These are phyloP conservation scores for Gloeophyllum trabeum DNA, from an alignment of 768 basidiomycete genomes.

Conservation along the genomic window DNA sequence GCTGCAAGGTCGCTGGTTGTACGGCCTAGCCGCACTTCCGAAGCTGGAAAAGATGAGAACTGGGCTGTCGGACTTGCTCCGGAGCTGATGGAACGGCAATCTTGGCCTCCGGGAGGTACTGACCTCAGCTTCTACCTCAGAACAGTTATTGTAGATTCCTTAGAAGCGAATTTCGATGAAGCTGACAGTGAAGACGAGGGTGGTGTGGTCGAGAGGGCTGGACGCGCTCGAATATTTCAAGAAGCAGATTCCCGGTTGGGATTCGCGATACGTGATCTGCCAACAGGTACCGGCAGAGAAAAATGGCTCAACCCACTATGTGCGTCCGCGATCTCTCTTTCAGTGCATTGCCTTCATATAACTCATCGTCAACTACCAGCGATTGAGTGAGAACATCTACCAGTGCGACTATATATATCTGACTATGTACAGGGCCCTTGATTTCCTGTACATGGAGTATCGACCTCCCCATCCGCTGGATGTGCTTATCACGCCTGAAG, in stretches of 20 bases:
- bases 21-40: slow-evolving; percentile 11
- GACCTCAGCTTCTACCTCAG: slow-evolving; percentile 77
- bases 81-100: slow-evolving; percentile 57
- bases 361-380: slow-evolving; percentile 15
- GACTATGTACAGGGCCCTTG: slow-evolving; percentile 44
- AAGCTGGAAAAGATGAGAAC: slow-evolving; percentile 13
- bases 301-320: slow-evolving; percentile 78
- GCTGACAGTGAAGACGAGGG: background rate
- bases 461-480: slow-evolving; percentile 75
- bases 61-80: slow-evolving; percentile 70
- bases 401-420: slow-evolving; percentile 1
- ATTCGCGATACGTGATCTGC: slow-evolving; percentile 73
- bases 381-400: slow-evolving; percentile 29
- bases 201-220: slow-evolving; percentile 1
- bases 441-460: slow-evolving; percentile 87
- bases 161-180: slow-evolving; percentile 24
- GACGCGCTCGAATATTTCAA: slow-evolving; percentile 18
- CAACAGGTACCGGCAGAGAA: slow-evolving; percentile 48
- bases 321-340: slow-evolving; percentile 37
- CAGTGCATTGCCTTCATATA: background rate
- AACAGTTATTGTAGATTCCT: slow-evolving; percentile 77
- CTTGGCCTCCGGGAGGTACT: slow-evolving; percentile 82
- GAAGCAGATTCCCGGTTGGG: slow-evolving; percentile 72
- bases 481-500: slow-evolving; percentile 55
- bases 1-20: background rate